phyloP scores from a whole-genome alignment of 495 filamentous ascomycete genomes.

The Penicillium canescens region DNA sequence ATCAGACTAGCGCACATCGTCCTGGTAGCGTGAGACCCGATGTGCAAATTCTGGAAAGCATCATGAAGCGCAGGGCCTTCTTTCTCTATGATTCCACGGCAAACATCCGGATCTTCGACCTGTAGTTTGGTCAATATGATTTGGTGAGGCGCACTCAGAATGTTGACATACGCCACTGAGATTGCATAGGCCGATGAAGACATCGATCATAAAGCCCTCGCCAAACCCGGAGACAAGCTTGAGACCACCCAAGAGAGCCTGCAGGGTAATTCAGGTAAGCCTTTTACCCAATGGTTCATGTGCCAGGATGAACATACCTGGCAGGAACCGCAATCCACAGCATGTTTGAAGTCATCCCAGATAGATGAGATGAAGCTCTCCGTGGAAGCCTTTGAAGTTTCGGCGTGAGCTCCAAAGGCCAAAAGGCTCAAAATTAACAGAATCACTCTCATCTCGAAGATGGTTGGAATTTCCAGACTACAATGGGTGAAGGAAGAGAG shows the following conservation, averaged over 20 bases:
- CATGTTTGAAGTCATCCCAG: conserved; percentile 25
- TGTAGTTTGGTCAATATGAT: conserved; percentile 4
- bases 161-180: conserved; percentile 33
- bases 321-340: conserved; percentile 21
- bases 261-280: background rate
- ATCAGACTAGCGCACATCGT: conserved; percentile 49
- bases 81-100: conserved; percentile 42
- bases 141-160: background rate
- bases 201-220: conserved; percentile 38
- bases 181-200: conserved; percentile 48
- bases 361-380: conserved; percentile 15
- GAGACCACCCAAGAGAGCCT: conserved; percentile 47
- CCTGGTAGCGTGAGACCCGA: conserved; percentile 48
- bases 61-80: conserved; percentile 53
- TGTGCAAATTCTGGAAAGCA: conserved; percentile 40
- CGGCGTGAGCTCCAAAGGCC: conserved; percentile 3
- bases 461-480: background rate
- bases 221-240: conserved; percentile 45
- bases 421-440: conserved; percentile 6
- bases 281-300: background rate
- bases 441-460: conserved; percentile 9
- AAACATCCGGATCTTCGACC: conserved; percentile 52
- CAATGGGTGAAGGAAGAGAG: background rate
- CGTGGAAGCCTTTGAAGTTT: background rate
- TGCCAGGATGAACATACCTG: conserved; percentile 11